Evolutionary conservation across 2,329 filamentous ascomycete species (phyloP).

Genomic region (Penicillium hordei): DNA sequence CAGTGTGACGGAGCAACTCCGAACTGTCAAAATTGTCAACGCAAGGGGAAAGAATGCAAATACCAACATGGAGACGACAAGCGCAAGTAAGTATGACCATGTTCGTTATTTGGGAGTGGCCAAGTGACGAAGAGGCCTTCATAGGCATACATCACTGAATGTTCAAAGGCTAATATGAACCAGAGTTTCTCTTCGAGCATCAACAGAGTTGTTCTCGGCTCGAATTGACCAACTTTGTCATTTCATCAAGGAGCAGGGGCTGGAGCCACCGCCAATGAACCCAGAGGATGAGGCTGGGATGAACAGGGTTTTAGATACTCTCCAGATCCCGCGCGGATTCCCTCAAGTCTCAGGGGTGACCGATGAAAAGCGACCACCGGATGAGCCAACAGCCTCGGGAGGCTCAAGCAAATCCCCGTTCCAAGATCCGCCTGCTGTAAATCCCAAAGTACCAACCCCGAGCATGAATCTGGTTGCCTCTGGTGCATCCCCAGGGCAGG

Average conservation of each 20-base stretch:
- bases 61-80: constrained; percentile 44
- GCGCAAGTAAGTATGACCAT: constrained; percentile 35
- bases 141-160: neutral
- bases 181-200: constrained; percentile 39
- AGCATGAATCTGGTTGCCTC: constrained; percentile 3
- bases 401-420: constrained; percentile 11
- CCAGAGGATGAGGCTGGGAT: constrained; percentile 39
- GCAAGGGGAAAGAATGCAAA: constrained; percentile 40
- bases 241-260: constrained; percentile 44
- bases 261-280: constrained; percentile 42
- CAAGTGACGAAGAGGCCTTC: neutral
- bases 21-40: constrained; percentile 41
- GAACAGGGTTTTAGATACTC: constrained; percentile 41
- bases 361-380: neutral
- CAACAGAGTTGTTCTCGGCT: constrained; percentile 39
- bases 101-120: neutral
- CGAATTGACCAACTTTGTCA: constrained; percentile 41
- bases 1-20: constrained; percentile 42
- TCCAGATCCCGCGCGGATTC: constrained; percentile 33
- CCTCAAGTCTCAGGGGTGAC: constrained; percentile 12
- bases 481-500: constrained; percentile 15
- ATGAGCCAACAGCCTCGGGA: neutral
- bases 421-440: constrained; percentile 14
- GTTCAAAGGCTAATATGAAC: constrained; percentile 11
- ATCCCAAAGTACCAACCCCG: constrained; percentile 13